Percentiles rank a stretch among this genome's conserved stretches.
Conservation (phyloP, 352 stramenopile species). For the Phytophthora macrochlamydospora region DNA sequence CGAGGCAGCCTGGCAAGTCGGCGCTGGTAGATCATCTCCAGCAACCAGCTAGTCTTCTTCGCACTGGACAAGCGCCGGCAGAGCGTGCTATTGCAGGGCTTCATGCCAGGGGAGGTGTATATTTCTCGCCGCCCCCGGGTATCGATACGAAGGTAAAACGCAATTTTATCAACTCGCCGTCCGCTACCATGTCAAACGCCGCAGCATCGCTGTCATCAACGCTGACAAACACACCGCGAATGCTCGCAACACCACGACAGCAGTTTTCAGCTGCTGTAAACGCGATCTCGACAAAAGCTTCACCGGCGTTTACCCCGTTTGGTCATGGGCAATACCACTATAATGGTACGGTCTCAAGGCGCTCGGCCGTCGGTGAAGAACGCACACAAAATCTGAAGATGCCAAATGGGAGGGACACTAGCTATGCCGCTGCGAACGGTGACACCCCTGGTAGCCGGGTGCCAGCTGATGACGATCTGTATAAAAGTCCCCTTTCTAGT, state of each 20-base stretch:
- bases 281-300: conserved; percentile 76
- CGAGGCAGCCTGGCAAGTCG: conserved; percentile 3
- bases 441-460: conserved; percentile 7
- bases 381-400: conserved; percentile 3
- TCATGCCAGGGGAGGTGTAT: conserved; percentile 58
- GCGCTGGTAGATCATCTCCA: conserved; percentile 46
- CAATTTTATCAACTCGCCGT: conserved; percentile 70
- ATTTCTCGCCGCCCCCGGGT: conserved; percentile 64
- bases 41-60: conserved; percentile 34
- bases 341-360: conserved; percentile 20
- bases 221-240: conserved; percentile 71
- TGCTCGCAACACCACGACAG: conserved; percentile 72
- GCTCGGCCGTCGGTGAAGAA: conserved; percentile 18
- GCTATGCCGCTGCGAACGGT: conserved; percentile 5
- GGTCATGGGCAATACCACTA: conserved; percentile 32
- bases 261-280: conserved; percentile 81
- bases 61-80: conserved; percentile 13
- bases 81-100: conserved; percentile 39
- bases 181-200: conserved; percentile 75
- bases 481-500: conserved; percentile 10
- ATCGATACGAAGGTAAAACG: conserved; percentile 72
- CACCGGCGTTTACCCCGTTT: conserved; percentile 68
- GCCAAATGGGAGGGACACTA: conserved; percentile 19
- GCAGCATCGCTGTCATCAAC: conserved; percentile 72
- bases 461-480: conserved; percentile 12